Evolutionary conservation across 2,329 filamentous ascomycete genomes (phyloP).

Genomic region (Apiospora aurea): DNA sequence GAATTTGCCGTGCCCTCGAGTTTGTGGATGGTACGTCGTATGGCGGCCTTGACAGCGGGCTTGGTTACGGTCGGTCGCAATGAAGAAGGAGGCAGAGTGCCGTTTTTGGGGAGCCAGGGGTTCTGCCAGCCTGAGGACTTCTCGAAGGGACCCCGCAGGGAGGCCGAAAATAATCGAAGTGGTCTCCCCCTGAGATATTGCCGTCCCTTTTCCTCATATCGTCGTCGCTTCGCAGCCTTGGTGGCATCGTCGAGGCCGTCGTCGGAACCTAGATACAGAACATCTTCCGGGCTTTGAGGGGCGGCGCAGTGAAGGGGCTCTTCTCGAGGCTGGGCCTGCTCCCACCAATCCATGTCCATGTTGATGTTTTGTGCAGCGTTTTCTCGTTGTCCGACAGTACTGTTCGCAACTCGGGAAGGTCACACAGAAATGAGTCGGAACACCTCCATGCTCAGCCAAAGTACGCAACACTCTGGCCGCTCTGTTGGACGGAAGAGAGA

Average conservation of each 20-base stretch:
- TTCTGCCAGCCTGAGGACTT: conserved; percentile 57
- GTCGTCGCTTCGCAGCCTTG: conserved; percentile 56
- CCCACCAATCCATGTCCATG: conserved; percentile 17
- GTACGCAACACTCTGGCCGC: neutral
- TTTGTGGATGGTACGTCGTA: conserved; percentile 26
- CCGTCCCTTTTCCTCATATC: conserved; percentile 66
- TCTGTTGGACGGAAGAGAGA: neutral
- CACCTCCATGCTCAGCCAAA: conserved; percentile 9
- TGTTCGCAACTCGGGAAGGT: neutral
- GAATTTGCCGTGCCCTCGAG: conserved; percentile 23
- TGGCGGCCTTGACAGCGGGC: conserved; percentile 27
- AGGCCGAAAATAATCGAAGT: conserved; percentile 66
- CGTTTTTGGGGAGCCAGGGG: conserved; percentile 53
- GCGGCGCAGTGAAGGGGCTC: conserved; percentile 58
- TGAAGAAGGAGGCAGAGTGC: conserved; percentile 11
- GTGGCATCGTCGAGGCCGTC: conserved; percentile 59
- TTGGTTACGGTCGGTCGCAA: conserved; percentile 23
- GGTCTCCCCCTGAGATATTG: conserved; percentile 63
- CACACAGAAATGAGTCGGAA: neutral
- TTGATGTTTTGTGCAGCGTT: neutral
- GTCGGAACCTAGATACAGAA: conserved; percentile 64
- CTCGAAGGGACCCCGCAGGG: conserved; percentile 68
- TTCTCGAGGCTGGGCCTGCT: conserved; percentile 33
- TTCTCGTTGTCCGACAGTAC: conserved; percentile 10
- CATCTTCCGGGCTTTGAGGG: conserved; percentile 48